Evolutionary conservation across 768 basidiomycete genomes (phyloP).

Genomic region (Boletus vinaceobasis): DNA sequence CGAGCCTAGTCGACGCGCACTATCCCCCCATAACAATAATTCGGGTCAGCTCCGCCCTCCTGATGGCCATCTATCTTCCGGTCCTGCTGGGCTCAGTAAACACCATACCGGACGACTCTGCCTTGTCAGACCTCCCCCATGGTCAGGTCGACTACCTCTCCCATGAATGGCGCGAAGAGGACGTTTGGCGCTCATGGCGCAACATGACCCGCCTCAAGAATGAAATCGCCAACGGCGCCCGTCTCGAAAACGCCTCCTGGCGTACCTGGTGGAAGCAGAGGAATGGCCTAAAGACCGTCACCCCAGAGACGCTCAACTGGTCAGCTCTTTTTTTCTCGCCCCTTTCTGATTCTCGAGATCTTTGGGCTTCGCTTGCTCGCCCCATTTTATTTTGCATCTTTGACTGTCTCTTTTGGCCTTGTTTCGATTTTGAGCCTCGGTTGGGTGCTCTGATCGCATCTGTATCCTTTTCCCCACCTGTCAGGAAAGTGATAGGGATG

Average conservation of each 20-base stretch:
- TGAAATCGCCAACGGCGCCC: slow-evolving; percentile 91
- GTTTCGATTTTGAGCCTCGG: neutral
- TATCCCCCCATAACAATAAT: neutral
- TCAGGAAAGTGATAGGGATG: neutral
- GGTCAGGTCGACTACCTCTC: slow-evolving; percentile 99
- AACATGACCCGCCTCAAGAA: slow-evolving; percentile 98
- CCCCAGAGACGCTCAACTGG: slow-evolving; percentile 98
- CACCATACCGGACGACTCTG: slow-evolving; percentile 67
- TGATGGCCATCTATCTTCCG: slow-evolving; percentile 68
- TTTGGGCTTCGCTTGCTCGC: neutral
- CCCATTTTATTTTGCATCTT: neutral
- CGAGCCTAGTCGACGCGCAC: neutral
- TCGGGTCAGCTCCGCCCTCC: neutral
- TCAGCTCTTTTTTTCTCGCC: slow-evolving; percentile 38
- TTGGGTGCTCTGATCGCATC: neutral
- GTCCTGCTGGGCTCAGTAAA: slow-evolving; percentile 66
- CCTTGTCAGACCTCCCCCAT: slow-evolving; percentile 77
- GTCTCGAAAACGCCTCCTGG: slow-evolving; percentile 98
- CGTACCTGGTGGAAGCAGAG: slow-evolving; percentile 99
- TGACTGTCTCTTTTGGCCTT: neutral
- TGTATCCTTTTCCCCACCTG: too few relatives aligned
- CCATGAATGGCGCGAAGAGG: slow-evolving; percentile 96
- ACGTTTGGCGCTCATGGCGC: slow-evolving; percentile 98
- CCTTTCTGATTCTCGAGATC: neutral
- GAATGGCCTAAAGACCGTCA: slow-evolving; percentile 91